Base-by-base conservation (phyloP, 2,329 filamentous ascomycete genomes). In the Intubia oerlemansii region DNA sequence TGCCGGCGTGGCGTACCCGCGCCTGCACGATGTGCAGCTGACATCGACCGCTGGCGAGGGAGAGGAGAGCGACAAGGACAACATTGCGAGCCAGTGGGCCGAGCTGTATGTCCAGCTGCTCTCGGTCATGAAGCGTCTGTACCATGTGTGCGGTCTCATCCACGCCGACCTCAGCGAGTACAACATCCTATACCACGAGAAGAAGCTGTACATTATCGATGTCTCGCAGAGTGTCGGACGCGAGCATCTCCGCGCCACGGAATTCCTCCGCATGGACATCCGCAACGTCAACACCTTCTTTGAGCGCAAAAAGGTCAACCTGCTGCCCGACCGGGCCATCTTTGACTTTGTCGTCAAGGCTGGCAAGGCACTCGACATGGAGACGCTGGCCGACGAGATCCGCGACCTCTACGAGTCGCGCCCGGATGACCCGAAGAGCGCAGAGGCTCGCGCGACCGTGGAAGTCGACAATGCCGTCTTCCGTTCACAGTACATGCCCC, bases 161-260 rank as follows among this genome's bases (percentile, higher is more conserved):
- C 88, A 98, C 47, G 88, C 84, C 28, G 88, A 98, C 66, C 49
- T 98, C 47, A 91, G 80, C 57, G 88, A 98, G 61, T 98, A 98
- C 66, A 98, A 98, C 45, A 68, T 95, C 29, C 63, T 98, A 13
- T 98, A 90, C 55, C 65, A 93, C 55, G 63, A 81, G 32, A 60
- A 67, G 33, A 69, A 67, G 41, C 66, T 93, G 1, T 92, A 80
- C 58, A 76, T 98, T 43, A 98, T 98, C 48, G 88, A 98, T 51
- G 88, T 98, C 24, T 92, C 81, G 32, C 88, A 98, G 54, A 88
- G 78, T 44, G 88, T 98, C 13, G 90, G 95, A 55, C 84, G 90
- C 40, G 85, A 95, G 41, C 88, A 98, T 49, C 88, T 88, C 0
- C 67, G 80, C 33, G 85, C 79, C 3, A 61, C 91, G 17, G 85